phyloP scores from a whole-genome alignment of 2,329 filamentous ascomycete species.

The Truncatella angustata region DNA sequence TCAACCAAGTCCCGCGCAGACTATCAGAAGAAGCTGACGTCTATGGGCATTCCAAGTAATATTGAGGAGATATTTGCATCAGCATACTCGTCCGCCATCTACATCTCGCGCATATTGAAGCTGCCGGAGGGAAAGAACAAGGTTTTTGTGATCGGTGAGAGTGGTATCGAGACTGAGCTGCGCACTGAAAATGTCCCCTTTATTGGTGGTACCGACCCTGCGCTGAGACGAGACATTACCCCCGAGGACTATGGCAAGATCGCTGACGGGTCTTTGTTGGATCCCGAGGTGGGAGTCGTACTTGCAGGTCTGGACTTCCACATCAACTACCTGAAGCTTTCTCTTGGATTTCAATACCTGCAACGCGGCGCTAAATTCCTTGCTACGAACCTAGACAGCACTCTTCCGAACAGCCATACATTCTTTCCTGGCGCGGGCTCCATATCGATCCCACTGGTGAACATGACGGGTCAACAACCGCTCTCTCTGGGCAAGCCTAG shows the following conservation, averaged over 20 bases:
- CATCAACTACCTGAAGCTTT: conserved; percentile 90
- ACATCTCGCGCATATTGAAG: conserved; percentile 89
- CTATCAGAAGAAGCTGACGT: conserved; percentile 87
- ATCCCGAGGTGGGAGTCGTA: conserved; percentile 86
- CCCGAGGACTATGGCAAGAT: conserved; percentile 78
- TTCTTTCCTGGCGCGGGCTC: conserved; percentile 92
- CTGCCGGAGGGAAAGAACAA: conserved; percentile 80
- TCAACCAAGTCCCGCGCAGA: conserved; percentile 92
- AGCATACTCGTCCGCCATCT: conserved; percentile 91
- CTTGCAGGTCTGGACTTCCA: conserved; percentile 91
- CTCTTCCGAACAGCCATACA: conserved; percentile 75
- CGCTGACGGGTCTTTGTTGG: conserved; percentile 72
- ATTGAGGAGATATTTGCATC: conserved; percentile 95
- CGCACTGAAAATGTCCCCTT: conserved; percentile 74
- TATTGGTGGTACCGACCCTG: conserved; percentile 83
- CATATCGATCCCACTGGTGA: conserved; percentile 72
- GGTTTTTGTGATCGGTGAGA: conserved; percentile 90
- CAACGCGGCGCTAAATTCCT: conserved; percentile 79
- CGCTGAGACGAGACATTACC: conserved; percentile 73
- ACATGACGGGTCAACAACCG: conserved; percentile 69
- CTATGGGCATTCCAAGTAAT: conserved; percentile 73
- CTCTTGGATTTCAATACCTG: conserved; percentile 83
- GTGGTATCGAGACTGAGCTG: conserved; percentile 87
- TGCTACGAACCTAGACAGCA: conserved; percentile 91
- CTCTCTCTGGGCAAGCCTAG: conserved; percentile 88